A percentile compares a stretch with the other conserved stretches of the same genome.
phyloP scores from a whole-genome alignment of 208 protist genomes.

The Blastocrithidia nonstop region DNA sequence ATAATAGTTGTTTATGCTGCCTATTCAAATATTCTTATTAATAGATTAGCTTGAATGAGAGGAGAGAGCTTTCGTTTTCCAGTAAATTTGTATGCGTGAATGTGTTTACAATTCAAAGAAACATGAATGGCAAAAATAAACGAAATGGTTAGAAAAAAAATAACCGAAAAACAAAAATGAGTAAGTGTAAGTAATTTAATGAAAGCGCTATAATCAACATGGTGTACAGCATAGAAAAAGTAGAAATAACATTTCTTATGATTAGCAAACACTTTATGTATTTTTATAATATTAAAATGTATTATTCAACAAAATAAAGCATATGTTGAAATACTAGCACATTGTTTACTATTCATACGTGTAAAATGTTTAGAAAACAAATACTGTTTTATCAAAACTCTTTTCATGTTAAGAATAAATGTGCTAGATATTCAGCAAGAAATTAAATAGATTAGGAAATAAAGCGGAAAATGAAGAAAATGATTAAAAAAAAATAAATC shows the following conservation, averaged over 20 bases:
- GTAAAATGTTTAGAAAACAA: no score
- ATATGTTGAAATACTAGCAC: no score
- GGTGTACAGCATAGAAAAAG: conserved; percentile 1
- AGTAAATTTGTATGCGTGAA: no score
- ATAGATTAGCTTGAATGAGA: no score
- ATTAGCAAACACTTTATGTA: neutral
- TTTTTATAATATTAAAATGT: neutral
- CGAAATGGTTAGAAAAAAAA: neutral
- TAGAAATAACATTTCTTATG: conserved; percentile 1
- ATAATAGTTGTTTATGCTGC: neutral
- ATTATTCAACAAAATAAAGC: neutral
- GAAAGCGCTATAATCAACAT: no score
- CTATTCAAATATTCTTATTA: neutral
- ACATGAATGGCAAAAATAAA: conserved; percentile 6
- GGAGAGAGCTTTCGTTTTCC: no score
- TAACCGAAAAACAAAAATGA: no score
- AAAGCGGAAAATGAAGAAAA: neutral
- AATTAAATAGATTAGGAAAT: neutral
- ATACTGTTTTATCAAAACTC: no score
- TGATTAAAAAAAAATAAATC: conserved; percentile 2
- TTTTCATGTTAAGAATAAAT: no score
- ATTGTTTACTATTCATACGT: no score
- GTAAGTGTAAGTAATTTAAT: no score
- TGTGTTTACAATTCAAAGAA: conserved; percentile 1
- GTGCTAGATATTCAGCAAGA: no score